Conservation (phyloP, 2,329 filamentous ascomycete species). For the Diaporthe ampelina region DNA sequence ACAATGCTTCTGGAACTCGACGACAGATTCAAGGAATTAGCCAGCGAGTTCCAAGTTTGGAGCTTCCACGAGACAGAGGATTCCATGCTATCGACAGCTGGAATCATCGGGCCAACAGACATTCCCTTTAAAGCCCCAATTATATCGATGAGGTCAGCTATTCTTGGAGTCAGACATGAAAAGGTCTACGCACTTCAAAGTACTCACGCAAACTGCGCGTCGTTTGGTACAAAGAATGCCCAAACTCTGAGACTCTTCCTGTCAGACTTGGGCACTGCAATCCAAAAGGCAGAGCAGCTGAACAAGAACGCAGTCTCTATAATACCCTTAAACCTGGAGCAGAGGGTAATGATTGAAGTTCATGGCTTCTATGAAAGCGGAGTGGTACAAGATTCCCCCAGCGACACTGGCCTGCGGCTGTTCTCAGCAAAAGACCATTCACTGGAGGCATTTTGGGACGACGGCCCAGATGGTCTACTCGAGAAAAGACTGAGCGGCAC, state of each 20-base stretch:
- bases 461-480: background rate
- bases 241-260: constrained; percentile 58
- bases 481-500: constrained; percentile 13
- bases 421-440: constrained; percentile 22
- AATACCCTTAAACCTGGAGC: constrained; percentile 60
- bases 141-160: constrained; percentile 64
- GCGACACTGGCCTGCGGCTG: background rate
- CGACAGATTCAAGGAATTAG: constrained; percentile 66
- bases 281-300: constrained; percentile 50
- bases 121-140: constrained; percentile 70
- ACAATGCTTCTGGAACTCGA: constrained; percentile 61
- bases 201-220: constrained; percentile 64
- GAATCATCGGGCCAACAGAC: constrained; percentile 52
- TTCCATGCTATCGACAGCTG: constrained; percentile 61
- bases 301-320: constrained; percentile 53
- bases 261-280: constrained; percentile 48
- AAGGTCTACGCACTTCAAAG: constrained; percentile 63
- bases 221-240: constrained; percentile 61
- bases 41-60: constrained; percentile 69
- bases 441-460: constrained; percentile 9
- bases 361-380: constrained; percentile 71
- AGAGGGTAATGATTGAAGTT: constrained; percentile 66
- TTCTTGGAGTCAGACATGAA: constrained; percentile 62
- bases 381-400: constrained; percentile 45
- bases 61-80: constrained; percentile 72